Conservation (phyloP, 768 basidiomycete species). For the Lentinula lateritia region DNA sequence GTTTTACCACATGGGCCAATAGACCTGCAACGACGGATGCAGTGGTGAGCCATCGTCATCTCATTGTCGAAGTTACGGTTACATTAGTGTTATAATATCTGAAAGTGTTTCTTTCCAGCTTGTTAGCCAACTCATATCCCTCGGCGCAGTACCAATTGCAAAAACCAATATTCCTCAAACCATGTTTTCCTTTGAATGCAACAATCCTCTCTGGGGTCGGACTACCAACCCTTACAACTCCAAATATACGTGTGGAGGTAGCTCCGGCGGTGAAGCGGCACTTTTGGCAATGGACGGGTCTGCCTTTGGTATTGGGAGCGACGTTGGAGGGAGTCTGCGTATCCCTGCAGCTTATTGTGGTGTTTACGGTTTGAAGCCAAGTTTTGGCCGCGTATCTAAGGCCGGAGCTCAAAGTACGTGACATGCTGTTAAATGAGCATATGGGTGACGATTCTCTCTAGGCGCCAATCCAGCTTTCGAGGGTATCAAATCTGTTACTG, state of each 20-base stretch:
- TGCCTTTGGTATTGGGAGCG: slow-evolving; percentile 75
- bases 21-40: slow-evolving; percentile 57
- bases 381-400: slow-evolving; percentile 45
- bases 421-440: slow-evolving; percentile 23
- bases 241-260: slow-evolving; percentile 65
- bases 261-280: slow-evolving; percentile 81
- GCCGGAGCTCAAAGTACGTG: slow-evolving; percentile 40
- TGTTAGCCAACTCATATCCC: slow-evolving; percentile 47
- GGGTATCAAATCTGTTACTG: slow-evolving; percentile 47
- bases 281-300: slow-evolving; percentile 75
- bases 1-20: slow-evolving; percentile 53
- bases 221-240: slow-evolving; percentile 66
- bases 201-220: slow-evolving; percentile 74
- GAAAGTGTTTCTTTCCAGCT: slow-evolving; percentile 30
- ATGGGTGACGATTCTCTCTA: slow-evolving; percentile 51
- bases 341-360: slow-evolving; percentile 81
- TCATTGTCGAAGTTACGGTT: not conserved
- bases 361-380: slow-evolving; percentile 73
- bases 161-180: slow-evolving; percentile 95
- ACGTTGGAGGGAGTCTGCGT: slow-evolving; percentile 78
- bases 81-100: too few relatives aligned
- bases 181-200: slow-evolving; percentile 78
- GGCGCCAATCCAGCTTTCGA: slow-evolving; percentile 67
- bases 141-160: slow-evolving; percentile 80
- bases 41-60: slow-evolving; percentile 37